These are phyloP conservation scores for Corniculantispora saksenae DNA, from an alignment of 2,329 filamentous ascomycete species.

Conservation along the genomic window DNA sequence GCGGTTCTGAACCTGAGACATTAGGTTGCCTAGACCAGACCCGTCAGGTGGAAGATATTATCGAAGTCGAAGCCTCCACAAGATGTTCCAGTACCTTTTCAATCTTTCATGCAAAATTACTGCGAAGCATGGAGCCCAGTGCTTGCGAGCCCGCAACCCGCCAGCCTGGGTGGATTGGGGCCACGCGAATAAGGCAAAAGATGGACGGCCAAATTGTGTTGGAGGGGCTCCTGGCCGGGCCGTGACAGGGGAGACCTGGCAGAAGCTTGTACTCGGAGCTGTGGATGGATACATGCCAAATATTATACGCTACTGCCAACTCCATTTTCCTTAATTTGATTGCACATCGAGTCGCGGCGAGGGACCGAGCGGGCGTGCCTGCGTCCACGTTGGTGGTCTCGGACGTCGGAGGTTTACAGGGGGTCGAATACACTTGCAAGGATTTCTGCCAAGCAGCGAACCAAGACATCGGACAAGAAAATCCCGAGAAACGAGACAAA, in stretches of 20 bases:
- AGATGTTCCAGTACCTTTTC: background rate
- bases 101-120: no score
- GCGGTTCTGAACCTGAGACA: background rate
- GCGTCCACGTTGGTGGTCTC: background rate
- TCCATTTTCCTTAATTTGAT: background rate
- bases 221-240: no score
- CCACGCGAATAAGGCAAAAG: background rate
- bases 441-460: background rate
- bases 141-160: background rate
- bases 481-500: no score
- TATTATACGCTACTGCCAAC: background rate
- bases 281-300: background rate
- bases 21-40: background rate
- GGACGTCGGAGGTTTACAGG: background rate
- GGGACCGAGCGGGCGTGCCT: slow-evolving; percentile 12
- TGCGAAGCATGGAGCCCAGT: no score
- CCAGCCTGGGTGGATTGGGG: background rate
- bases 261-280: background rate
- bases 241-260: background rate
- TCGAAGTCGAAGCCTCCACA: background rate
- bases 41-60: background rate
- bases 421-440: background rate
- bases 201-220: background rate
- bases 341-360: background rate
- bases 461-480: background rate